These are phyloP conservation scores for Pseudogymnoascus sp. DNA, from an alignment of 2,329 filamentous ascomycete genomes.

Conservation along the genomic window DNA sequence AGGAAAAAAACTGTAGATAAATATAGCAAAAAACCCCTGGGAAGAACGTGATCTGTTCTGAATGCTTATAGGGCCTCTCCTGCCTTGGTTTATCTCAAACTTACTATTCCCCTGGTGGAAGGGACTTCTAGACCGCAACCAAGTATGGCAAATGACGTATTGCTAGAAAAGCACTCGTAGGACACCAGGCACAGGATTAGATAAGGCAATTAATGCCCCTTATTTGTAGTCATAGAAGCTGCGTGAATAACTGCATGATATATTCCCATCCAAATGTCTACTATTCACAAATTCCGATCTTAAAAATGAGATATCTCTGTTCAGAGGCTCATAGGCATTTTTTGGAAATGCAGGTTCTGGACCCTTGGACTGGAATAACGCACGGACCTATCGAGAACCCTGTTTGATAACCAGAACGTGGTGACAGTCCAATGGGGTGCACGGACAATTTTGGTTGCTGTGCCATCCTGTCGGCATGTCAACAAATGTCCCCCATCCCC, in stretches of 20 bases:
- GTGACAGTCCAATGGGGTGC: not conserved
- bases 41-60: conserved; percentile 1
- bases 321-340: not conserved
- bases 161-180: not conserved
- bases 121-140: not conserved
- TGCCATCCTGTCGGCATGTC: conserved; percentile 1
- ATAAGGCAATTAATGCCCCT: not conserved
- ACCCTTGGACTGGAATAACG: not conserved
- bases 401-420: conserved; percentile 6
- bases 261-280: not conserved
- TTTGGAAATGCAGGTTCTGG: not conserved
- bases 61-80: conserved; percentile 3
- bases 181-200: not conserved
- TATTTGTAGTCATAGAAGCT: not conserved
- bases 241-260: not conserved
- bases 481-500: conserved; percentile 3
- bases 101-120: not conserved
- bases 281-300: not conserved
- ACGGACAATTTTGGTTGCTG: conserved; percentile 4
- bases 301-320: not conserved
- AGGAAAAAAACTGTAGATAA: not conserved
- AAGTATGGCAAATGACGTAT: not conserved
- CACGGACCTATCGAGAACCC: not conserved
- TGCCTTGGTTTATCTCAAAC: not conserved
- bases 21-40: not conserved